Conservation (phyloP, 148 eudicot species). For the Pharnaceum exiguum region DNA sequence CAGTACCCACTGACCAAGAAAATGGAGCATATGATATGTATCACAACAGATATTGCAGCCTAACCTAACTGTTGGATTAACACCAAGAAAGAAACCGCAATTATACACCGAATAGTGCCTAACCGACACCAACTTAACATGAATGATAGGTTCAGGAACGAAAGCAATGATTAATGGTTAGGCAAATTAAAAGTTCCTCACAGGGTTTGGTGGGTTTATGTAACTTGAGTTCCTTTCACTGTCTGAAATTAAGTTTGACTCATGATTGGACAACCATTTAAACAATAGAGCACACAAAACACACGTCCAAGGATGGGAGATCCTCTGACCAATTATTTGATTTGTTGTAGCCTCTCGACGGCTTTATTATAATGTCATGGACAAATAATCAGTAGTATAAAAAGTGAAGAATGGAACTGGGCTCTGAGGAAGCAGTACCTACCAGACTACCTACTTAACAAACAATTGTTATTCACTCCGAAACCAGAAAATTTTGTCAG, state of each 20-base stretch:
- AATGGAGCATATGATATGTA: too few relatives aligned
- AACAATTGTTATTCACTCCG: conserved; percentile 3
- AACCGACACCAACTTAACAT: too few relatives aligned
- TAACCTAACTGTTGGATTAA: too few relatives aligned
- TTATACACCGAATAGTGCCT: too few relatives aligned
- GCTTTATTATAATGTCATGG: neutral
- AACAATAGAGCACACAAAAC: neutral
- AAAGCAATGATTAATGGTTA: neutral
- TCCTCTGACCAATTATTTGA: neutral
- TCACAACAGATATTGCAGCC: too few relatives aligned
- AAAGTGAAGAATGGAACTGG: conserved; percentile 1
- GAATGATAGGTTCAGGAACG: too few relatives aligned
- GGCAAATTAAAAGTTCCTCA: too few relatives aligned
- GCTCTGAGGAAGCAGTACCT: conserved; percentile 11
- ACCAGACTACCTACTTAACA: too few relatives aligned
- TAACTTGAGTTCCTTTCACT: neutral
- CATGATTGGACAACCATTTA: neutral
- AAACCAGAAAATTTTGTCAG: neutral
- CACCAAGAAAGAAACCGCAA: too few relatives aligned
- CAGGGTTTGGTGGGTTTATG: too few relatives aligned
- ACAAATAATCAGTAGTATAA: neutral
- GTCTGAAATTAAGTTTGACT: neutral
- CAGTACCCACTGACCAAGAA: too few relatives aligned
- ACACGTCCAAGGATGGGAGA: neutral
- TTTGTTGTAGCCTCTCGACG: neutral